Evolutionary conservation across 805 yeast species (phyloP), one percentile per base, ranked within the genome.

Genomic region (Cyberlindnera americana): DNA sequence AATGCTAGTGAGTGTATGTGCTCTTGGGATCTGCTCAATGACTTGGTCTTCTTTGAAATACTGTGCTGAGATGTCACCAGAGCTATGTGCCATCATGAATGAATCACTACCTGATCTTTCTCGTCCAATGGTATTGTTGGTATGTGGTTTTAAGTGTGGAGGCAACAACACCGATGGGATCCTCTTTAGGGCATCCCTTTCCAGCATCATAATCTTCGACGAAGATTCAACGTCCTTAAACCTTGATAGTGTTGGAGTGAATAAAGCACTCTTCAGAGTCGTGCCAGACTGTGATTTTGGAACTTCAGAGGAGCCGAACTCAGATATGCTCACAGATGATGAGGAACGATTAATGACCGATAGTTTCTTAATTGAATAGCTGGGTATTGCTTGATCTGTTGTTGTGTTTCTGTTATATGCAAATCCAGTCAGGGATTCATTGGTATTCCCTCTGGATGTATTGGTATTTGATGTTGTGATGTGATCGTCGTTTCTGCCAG

Each of bases 181-280:
- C 43, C 60, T 46, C 16, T 37, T 54, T 18, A 56, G 32, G 2
- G 59, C 59, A 37, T 53, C 56, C 35, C 55, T 47, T 33, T 56
- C 60, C 3, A 49, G 19, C 26, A 38, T 35, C 4, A 54, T 19
- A 12, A 31, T 41, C 30, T 41, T 52, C 2, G 47, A 40, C 2
- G 38, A 26, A 4, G 38, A 13, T 8, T 36, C 35, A 4, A 19
- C 19, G 17, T 41, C 42, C 12, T 32, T 35, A 7, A 35, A 28
- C 15, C 42, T 40, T 11, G 42, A 29, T 21, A 47, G 13, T 11
- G 38, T 44, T 11, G 55, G 55, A 3, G 53, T 44, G 22, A 33
- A 27, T 19, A 15, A 18, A 17, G 17, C 28, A 19, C 33, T 32
- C 22, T 24, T 19, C 21, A 38, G 5, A 6, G 44, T 27, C 15